phyloP scores from a whole-genome alignment of 768 basidiomycete species.

The Termitomyces sp. region DNA sequence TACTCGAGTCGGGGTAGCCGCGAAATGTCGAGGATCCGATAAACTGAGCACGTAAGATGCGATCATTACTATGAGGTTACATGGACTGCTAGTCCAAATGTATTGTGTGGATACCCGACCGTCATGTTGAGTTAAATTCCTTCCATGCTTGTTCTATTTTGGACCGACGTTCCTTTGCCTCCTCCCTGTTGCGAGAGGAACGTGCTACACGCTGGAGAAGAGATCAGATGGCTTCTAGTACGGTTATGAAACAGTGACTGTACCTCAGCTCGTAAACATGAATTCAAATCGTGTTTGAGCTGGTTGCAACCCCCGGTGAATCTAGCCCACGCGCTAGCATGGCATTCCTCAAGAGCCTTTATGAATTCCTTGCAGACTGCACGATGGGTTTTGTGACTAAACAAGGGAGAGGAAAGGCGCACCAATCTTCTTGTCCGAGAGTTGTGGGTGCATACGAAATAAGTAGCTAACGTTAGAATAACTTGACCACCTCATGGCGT shows the following conservation, averaged over 20 bases:
- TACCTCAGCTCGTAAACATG: constrained; percentile 72
- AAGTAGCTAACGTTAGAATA: background rate
- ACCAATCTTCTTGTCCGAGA: constrained; percentile 65
- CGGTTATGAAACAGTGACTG: constrained; percentile 11
- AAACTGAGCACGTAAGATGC: background rate
- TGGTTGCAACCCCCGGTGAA: constrained; percentile 69
- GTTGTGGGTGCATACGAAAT: constrained; percentile 62
- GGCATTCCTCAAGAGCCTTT: constrained; percentile 70
- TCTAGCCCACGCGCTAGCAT: constrained; percentile 57
- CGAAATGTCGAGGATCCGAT: background rate
- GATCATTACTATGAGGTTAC: background rate
- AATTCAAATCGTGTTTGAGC: constrained; percentile 63
- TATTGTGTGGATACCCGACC: background rate
- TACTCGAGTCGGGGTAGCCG: background rate
- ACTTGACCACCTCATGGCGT: background rate
- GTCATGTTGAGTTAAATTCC: constrained; percentile 46
- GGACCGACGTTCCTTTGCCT: constrained; percentile 50
- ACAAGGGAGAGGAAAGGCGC: constrained; percentile 14
- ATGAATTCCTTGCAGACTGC: constrained; percentile 76
- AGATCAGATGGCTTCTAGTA: background rate
- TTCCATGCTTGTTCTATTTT: constrained; percentile 59
- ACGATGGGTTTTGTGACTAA: constrained; percentile 1
- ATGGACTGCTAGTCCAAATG: background rate
- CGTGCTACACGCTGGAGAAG: constrained; percentile 51
- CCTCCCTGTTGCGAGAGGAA: constrained; percentile 54